These are phyloP conservation scores for Colletotrichum tropicicola DNA, from an alignment of 2,329 filamentous ascomycete genomes.

Conservation along the genomic window DNA sequence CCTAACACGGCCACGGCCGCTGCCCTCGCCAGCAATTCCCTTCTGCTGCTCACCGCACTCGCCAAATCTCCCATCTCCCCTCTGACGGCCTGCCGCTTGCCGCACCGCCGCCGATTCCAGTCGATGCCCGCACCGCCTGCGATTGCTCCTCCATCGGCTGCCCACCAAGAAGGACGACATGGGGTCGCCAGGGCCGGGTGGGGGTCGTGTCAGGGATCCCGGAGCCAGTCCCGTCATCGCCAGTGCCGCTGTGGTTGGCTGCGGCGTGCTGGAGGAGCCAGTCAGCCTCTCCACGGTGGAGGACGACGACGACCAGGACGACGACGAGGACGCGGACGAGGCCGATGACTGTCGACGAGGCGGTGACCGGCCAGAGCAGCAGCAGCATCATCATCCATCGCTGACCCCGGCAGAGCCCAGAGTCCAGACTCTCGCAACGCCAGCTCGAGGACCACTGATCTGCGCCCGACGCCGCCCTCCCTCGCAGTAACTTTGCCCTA, in stretches of 20 bases:
- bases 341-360: too few relatives aligned
- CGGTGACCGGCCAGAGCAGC: too few relatives aligned
- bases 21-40: too few relatives aligned
- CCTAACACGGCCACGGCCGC: too few relatives aligned
- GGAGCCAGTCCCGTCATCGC: conserved; percentile 27
- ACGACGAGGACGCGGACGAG: too few relatives aligned
- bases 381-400: too few relatives aligned
- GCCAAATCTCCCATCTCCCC: neutral
- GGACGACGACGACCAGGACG: too few relatives aligned
- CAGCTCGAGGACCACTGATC: too few relatives aligned
- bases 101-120: neutral
- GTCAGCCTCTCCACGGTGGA: neutral
- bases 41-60: neutral
- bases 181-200: neutral
- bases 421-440: too few relatives aligned
- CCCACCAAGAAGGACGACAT: neutral
- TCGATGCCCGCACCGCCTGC: conserved; percentile 6
- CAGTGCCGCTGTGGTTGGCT: conserved; percentile 5
- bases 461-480: neutral
- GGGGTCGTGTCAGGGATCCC: neutral
- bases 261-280: neutral
- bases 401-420: too few relatives aligned
- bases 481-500: conserved; percentile 5
- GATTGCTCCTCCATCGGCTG: neutral
- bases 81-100: neutral